Conservation (phyloP, 2,329 filamentous ascomycete species). For the Fusarium musae region DNA sequence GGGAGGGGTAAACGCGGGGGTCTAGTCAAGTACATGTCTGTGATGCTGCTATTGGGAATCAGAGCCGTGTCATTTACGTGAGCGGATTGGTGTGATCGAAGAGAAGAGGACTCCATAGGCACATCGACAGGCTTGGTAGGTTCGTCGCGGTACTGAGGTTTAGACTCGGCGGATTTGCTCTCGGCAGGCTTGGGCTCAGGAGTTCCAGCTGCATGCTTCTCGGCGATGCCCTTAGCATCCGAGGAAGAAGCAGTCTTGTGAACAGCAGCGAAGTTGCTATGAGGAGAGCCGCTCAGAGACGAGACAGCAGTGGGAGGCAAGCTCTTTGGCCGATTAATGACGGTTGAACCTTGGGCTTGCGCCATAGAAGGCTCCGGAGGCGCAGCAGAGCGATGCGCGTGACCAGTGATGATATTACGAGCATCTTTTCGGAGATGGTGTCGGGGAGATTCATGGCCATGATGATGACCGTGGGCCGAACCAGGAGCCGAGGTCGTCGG, state of each 20-base stretch:
- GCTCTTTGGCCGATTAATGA: constrained; percentile 58
- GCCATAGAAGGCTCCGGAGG: constrained; percentile 71
- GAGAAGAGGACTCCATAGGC: constrained; percentile 55
- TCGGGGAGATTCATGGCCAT: constrained; percentile 44
- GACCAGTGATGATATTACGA: constrained; percentile 65
- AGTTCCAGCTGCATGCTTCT: constrained; percentile 16
- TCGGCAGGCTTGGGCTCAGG: constrained; percentile 29
- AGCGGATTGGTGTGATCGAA: constrained; percentile 52
- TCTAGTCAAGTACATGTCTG: constrained; percentile 73
- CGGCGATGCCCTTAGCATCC: constrained; percentile 23
- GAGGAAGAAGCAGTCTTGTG: constrained; percentile 39
- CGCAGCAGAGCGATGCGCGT: constrained; percentile 66
- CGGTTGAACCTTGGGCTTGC: constrained; percentile 68
- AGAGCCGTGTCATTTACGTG: constrained; percentile 55
- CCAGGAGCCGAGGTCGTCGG: constrained; percentile 45
- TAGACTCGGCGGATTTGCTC: constrained; percentile 34
- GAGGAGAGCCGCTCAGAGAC: constrained; percentile 60
- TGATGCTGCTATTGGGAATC: constrained; percentile 66
- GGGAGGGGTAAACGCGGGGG: constrained; percentile 91
- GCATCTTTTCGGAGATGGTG: constrained; percentile 51
- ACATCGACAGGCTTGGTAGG: constrained; percentile 70
- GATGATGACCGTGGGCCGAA: constrained; percentile 38
- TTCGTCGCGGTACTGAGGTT: constrained; percentile 43
- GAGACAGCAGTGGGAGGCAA: constrained; percentile 62
- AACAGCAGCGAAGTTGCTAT: constrained; percentile 49